phyloP scores from a whole-genome alignment of 257 asterid genomes.

The Salvia hispanica region DNA sequence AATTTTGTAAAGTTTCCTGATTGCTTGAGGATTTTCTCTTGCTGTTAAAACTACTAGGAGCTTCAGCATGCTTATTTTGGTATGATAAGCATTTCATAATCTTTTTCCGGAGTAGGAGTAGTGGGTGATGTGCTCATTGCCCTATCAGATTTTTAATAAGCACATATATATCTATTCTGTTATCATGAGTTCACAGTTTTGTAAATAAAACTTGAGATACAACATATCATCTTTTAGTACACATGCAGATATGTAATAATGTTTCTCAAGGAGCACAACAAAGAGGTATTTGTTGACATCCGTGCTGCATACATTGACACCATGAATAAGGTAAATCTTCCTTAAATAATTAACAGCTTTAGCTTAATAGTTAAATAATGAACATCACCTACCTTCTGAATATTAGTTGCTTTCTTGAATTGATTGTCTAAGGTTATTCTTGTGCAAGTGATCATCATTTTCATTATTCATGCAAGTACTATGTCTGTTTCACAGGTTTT shows the following conservation, averaged over 20 bases:
- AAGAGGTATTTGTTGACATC: conserved; percentile 81
- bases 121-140: conserved; percentile 11
- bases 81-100: neutral
- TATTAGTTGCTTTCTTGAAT: conserved; percentile 12
- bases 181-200: conserved; percentile 17
- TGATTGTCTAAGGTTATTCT: conserved; percentile 1
- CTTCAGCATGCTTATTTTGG: neutral
- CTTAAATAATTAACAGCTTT: conserved; percentile 22
- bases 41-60: conserved; percentile 6
- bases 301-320: conserved; percentile 98
- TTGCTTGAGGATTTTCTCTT: neutral
- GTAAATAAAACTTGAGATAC: conserved; percentile 1
- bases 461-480: conserved; percentile 36
- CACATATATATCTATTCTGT: neutral
- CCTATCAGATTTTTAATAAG: conserved; percentile 11
- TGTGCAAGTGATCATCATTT: conserved; percentile 6
- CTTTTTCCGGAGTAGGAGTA: neutral
- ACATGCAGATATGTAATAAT: conserved; percentile 69
- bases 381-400: conserved; percentile 9
- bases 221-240: conserved; percentile 25
- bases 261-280: conserved; percentile 94
- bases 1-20: neutral
- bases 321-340: conserved; percentile 76
- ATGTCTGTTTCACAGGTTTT: conserved; percentile 61
- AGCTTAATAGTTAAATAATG: conserved; percentile 29